Percentiles rank a stretch among this genome's conserved stretches.
phyloP scores from a whole-genome alignment of 2,329 filamentous ascomycete genomes.

The Fusarium succisae region DNA sequence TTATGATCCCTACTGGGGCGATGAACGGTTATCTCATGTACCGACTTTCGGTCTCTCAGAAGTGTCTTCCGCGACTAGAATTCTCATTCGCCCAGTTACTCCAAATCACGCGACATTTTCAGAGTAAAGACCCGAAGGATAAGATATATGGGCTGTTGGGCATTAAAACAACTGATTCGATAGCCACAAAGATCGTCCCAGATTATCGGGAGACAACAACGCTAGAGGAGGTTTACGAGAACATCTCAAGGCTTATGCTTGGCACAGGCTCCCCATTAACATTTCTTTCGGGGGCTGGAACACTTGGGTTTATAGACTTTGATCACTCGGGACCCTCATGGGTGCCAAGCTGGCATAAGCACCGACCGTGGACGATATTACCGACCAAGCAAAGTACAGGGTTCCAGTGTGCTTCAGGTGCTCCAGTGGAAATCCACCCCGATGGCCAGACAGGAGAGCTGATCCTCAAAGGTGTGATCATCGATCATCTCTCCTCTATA shows the following conservation, averaged over 20 bases:
- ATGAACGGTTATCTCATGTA: not conserved
- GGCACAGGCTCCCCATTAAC: accelerated
- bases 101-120: accelerated
- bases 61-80: accelerated
- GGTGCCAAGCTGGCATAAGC: not conserved
- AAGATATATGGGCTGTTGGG: not conserved
- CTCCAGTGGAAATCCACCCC: accelerated
- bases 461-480: accelerated
- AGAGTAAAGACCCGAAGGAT: not conserved
- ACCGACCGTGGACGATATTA: not conserved
- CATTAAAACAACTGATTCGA: accelerated
- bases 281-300: not conserved
- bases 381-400: accelerated
- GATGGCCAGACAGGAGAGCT: accelerated
- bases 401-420: accelerated
- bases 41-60: accelerated
- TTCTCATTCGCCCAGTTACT: not conserved
- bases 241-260: accelerated
- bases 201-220: not conserved
- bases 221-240: accelerated
- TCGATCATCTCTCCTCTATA: accelerated
- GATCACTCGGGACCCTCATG: not conserved
- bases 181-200: not conserved
- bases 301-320: not conserved
- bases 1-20: accelerated